Base-by-base conservation (phyloP, 345 rosid genomes). In the Fremontodendron californicum region DNA sequence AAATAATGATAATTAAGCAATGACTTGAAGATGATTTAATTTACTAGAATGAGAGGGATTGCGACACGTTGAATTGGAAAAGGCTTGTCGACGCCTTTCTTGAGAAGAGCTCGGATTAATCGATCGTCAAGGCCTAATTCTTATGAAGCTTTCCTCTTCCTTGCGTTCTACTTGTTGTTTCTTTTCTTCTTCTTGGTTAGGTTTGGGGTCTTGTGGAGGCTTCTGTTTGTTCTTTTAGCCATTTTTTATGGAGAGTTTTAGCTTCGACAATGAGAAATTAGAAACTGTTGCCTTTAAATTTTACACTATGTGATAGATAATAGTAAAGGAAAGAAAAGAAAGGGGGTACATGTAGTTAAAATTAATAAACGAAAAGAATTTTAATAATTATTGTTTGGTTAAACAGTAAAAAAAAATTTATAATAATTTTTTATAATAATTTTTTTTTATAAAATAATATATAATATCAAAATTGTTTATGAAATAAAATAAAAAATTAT, bases 41-140 rank as follows among this genome's bases (percentile, higher is more conserved):
- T 86, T 52, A 93, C 98, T 27, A 95, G 84, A 54, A 95, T 90
- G 27, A 84, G 79, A 45, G 97, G 97, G 75, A 95, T 85, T 10
- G 96, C 92, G 29, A 82, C 80, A 60, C 79, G 85, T 67, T 92
- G 97, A 66, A 95, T 93, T 29, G 91, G 94, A 18, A 94, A 90
- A 15, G 99, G 96, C 80, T 89, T 89, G 23, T 85, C 75, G 40
- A 90, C 83, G 73, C 89, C 86, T 71, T 93, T 90, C 84, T 95
- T 95, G 61, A 64, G 84, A 54, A 95, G 73, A 16, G 99, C 98
- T 19, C 92, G 89, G 78, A 93, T 84, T 71, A 95, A 79, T 18
- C 97, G 94, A 61, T 91, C 85, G 69, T 95, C 97, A 42, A 95
- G 84, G 6, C 99, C 94, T 19, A 92, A 73, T 40, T 93, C 89